phyloP scores from a whole-genome alignment of 495 filamentous ascomycete species.

The Podospora bellae-mahoneyi region DNA sequence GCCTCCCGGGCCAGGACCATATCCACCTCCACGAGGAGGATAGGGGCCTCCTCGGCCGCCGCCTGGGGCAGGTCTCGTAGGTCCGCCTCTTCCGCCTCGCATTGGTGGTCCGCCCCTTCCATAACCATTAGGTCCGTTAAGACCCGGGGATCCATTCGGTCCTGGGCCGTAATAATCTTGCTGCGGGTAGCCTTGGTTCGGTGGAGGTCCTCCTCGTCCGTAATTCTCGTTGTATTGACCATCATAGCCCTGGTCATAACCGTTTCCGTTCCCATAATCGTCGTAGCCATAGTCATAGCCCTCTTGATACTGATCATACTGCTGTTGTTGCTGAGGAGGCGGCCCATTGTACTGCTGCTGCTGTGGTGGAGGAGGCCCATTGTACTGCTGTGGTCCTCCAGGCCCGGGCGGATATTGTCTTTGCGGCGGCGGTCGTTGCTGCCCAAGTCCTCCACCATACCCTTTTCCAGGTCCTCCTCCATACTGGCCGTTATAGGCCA shows the following conservation, averaged over 20 bases:
- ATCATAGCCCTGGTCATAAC: slow-evolving; percentile 41
- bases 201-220: slow-evolving; percentile 43
- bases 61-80: slow-evolving; percentile 38
- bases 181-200: slow-evolving; percentile 50
- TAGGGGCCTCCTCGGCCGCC: slow-evolving; percentile 37
- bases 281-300: slow-evolving; percentile 53
- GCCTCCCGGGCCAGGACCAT: slow-evolving; percentile 29
- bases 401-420: slow-evolving; percentile 42
- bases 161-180: slow-evolving; percentile 51
- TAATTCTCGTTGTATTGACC: slow-evolving; percentile 49
- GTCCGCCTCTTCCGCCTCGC: slow-evolving; percentile 41
- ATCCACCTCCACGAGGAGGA: slow-evolving; percentile 33
- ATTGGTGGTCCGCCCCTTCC: slow-evolving; percentile 40
- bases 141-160: slow-evolving; percentile 5
- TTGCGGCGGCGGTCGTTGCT: slow-evolving; percentile 49
- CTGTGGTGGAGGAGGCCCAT: slow-evolving; percentile 45
- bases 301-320: slow-evolving; percentile 51
- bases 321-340: slow-evolving; percentile 46
- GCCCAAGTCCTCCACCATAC: slow-evolving; percentile 46
- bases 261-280: slow-evolving; percentile 40
- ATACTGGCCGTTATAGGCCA: slow-evolving; percentile 50
- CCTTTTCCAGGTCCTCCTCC: slow-evolving; percentile 39
- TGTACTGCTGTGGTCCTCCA: slow-evolving; percentile 46
- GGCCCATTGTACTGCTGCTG: slow-evolving; percentile 47
- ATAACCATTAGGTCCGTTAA: slow-evolving; percentile 30